A percentile compares a stretch with the other conserved stretches of the same genome.
Conservation (phyloP, 495 filamentous ascomycete genomes). For the Xylaria longipes region DNA sequence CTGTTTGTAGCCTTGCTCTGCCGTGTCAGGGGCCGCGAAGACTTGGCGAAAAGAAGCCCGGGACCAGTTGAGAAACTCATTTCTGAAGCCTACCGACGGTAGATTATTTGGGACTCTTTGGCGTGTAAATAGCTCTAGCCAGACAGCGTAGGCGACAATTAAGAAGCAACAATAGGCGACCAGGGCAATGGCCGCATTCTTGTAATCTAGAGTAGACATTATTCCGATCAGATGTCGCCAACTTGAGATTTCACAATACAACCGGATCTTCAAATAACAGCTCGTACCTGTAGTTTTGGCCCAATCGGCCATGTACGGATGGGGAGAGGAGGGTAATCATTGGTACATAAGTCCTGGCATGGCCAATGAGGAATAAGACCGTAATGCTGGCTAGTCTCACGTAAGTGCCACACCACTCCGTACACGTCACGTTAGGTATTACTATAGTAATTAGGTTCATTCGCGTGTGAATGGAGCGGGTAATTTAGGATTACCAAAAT, state of each 20-base stretch:
- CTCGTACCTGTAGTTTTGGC: not conserved
- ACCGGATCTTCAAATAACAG: not conserved
- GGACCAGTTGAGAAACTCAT: slow-evolving; percentile 1
- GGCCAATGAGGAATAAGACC: not conserved
- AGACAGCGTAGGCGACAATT: not conserved
- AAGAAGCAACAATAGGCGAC: not conserved
- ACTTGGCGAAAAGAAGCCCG: slow-evolving; percentile 4
- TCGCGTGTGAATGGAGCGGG: not conserved
- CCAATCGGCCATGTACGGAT: not conserved
- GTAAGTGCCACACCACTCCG: not conserved
- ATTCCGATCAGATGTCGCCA: not conserved
- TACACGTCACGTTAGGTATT: not conserved
- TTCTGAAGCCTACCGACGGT: not conserved
- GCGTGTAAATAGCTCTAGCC: not conserved
- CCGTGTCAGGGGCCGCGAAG: not conserved
- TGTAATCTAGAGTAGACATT: not conserved
- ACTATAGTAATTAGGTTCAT: not conserved
- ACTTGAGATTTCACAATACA: not conserved
- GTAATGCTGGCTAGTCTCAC: slow-evolving; percentile 1
- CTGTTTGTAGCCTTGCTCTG: slow-evolving; percentile 12
- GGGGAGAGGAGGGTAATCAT: not conserved
- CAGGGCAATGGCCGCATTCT: not conserved
- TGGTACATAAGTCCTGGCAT: not conserved
- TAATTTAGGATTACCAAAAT: not conserved
- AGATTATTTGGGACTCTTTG: not conserved